These are phyloP conservation scores for Rutstroemia sp. DNA, from an alignment of 2,329 filamentous ascomycete species.

Conservation along the genomic window DNA sequence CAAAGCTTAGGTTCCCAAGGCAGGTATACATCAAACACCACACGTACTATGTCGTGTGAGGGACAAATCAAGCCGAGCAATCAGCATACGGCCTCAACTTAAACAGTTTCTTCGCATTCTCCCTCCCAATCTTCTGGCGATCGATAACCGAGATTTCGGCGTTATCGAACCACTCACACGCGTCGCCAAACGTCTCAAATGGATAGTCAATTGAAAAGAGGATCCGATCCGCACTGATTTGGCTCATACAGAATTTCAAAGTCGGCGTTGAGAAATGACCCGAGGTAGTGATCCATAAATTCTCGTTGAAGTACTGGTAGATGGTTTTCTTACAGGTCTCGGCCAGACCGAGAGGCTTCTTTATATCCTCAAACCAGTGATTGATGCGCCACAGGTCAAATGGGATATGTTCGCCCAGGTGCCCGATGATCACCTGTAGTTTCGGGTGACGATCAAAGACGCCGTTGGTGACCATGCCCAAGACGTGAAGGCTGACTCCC, in stretches of 20 bases:
- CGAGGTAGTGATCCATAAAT: constrained; percentile 50
- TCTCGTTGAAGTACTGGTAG: constrained; percentile 45
- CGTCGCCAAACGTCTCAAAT: constrained; percentile 39
- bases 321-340: constrained; percentile 36
- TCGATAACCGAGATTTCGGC: constrained; percentile 32
- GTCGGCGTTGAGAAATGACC: constrained; percentile 49
- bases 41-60: too few relatives aligned
- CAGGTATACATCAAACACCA: too few relatives aligned
- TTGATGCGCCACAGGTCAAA: constrained; percentile 44
- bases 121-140: constrained; percentile 36
- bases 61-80: too few relatives aligned
- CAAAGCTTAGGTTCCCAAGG: too few relatives aligned
- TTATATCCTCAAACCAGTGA: constrained; percentile 48
- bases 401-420: constrained; percentile 42
- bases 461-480: constrained; percentile 44
- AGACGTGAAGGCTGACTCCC: constrained; percentile 49
- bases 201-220: constrained; percentile 48
- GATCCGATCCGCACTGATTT: constrained; percentile 42
- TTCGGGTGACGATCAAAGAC: constrained; percentile 42
- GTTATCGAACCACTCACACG: constrained; percentile 35
- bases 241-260: constrained; percentile 40
- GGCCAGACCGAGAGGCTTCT: constrained; percentile 32
- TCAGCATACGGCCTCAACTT: constrained; percentile 12
- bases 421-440: constrained; percentile 40
- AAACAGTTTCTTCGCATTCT: constrained; percentile 39